A percentile compares a stretch with the other conserved stretches of the same genome.
Conservation (phyloP, 140 eudicot species). For the Bidens hawaiensis region DNA sequence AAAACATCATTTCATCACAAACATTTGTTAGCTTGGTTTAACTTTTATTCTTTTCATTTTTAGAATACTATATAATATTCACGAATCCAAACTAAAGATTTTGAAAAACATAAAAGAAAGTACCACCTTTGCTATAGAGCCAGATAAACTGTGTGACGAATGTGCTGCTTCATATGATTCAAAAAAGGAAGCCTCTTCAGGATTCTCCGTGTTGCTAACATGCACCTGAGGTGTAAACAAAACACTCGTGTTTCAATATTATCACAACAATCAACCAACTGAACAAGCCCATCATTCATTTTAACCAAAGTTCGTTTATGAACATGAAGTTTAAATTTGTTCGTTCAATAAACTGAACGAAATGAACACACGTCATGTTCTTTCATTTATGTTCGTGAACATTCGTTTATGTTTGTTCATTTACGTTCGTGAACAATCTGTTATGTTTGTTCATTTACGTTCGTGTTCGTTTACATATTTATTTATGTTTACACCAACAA, state of each 20-base stretch:
- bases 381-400: too few relatives aligned
- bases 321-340: too few relatives aligned
- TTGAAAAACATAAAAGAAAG: neutral
- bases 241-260: neutral
- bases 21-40: neutral
- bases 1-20: neutral
- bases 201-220: slow-evolving; percentile 65
- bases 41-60: neutral
- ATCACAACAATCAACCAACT: neutral
- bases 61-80: neutral
- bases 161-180: slow-evolving; percentile 96
- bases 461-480: too few relatives aligned
- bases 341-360: too few relatives aligned
- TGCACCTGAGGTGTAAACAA: slow-evolving; percentile 57
- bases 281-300: neutral
- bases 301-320: neutral
- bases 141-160: slow-evolving; percentile 75
- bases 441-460: too few relatives aligned
- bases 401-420: too few relatives aligned
- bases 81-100: neutral
- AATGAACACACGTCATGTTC: too few relatives aligned
- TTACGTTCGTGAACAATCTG: too few relatives aligned
- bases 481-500: too few relatives aligned
- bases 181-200: slow-evolving; percentile 92
- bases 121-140: slow-evolving; percentile 84